phyloP scores from a whole-genome alignment of 192 early-diverging fungal genomes.

The Entomortierella chlamydospora region DNA sequence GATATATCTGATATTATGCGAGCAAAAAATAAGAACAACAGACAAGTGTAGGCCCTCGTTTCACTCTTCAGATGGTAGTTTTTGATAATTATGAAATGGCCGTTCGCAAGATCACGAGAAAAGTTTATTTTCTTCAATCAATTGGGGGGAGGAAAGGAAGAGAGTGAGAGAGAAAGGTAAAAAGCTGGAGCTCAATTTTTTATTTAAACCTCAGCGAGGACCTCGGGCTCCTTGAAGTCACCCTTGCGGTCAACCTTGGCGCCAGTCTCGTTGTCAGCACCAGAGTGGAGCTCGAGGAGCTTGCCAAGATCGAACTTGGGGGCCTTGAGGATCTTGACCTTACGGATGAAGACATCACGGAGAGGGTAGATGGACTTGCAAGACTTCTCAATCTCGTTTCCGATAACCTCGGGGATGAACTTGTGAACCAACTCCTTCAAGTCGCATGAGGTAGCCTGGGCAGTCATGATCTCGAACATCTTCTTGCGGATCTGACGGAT shows the following conservation, averaged over 20 bases:
- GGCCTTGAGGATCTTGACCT: conserved; percentile 99
- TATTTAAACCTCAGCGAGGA: conserved; percentile 59
- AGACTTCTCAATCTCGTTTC: conserved; percentile 97
- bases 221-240: conserved; percentile 90
- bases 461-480: conserved; percentile 99
- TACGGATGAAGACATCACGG: conserved; percentile 95
- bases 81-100: too few relatives aligned
- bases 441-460: conserved; percentile 86
- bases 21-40: too few relatives aligned
- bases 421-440: conserved; percentile 97
- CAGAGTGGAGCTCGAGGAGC: conserved; percentile 94
- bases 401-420: conserved; percentile 97
- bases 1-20: too few relatives aligned
- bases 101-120: too few relatives aligned
- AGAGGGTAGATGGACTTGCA: conserved; percentile 98
- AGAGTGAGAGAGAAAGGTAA: background rate
- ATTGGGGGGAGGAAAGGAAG: too few relatives aligned
- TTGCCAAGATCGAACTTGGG: conserved; percentile 96
- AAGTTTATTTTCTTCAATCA: too few relatives aligned
- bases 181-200: conserved; percentile 1
- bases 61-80: too few relatives aligned
- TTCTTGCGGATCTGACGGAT: conserved; percentile 99
- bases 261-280: conserved; percentile 81
- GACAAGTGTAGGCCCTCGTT: too few relatives aligned
- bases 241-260: conserved; percentile 85